Conservation (phyloP, 805 yeast genomes). For the Priceomyces melissophilus region DNA sequence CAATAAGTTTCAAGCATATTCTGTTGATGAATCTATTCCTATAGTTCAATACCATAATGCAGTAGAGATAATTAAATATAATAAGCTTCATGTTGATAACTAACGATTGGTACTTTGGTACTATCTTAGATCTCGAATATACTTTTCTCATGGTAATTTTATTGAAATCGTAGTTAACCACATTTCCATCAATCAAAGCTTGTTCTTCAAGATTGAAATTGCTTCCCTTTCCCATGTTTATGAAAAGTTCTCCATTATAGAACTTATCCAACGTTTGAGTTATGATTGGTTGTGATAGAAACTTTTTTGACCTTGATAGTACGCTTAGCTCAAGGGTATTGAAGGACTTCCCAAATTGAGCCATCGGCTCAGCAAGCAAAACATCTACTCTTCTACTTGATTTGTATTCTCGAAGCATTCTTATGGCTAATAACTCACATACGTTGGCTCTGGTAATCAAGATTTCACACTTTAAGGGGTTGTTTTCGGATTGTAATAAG, state of each 20-base stretch:
- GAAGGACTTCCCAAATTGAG: constrained; percentile 27
- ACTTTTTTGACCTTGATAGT: constrained; percentile 49
- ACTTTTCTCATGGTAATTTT: constrained; percentile 30
- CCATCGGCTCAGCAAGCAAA: constrained; percentile 45
- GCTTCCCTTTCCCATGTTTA: constrained; percentile 13
- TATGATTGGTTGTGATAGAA: constrained; percentile 51
- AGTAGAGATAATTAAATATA: constrained; percentile 27
- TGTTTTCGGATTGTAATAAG: constrained; percentile 36
- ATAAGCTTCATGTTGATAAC: constrained; percentile 35
- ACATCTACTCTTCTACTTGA: constrained; percentile 42
- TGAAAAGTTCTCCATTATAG: constrained; percentile 49
- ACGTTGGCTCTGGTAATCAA: constrained; percentile 45
- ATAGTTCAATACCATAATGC: constrained; percentile 25
- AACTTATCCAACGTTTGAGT: constrained; percentile 45
- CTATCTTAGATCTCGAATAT: constrained; percentile 27
- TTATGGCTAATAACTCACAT: constrained; percentile 51
- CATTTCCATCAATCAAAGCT: constrained; percentile 13
- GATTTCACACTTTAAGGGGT: constrained; percentile 34
- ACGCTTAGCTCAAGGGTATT: constrained; percentile 51
- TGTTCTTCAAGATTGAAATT: constrained; percentile 14
- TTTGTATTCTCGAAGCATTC: constrained; percentile 46
- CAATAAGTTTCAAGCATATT: constrained; percentile 17
- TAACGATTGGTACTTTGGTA: constrained; percentile 41
- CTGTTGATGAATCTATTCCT: constrained; percentile 8
- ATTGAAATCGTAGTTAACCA: constrained; percentile 29